phyloP scores from a whole-genome alignment of 2,329 filamentous ascomycete species.

The Fusarium nanum region DNA sequence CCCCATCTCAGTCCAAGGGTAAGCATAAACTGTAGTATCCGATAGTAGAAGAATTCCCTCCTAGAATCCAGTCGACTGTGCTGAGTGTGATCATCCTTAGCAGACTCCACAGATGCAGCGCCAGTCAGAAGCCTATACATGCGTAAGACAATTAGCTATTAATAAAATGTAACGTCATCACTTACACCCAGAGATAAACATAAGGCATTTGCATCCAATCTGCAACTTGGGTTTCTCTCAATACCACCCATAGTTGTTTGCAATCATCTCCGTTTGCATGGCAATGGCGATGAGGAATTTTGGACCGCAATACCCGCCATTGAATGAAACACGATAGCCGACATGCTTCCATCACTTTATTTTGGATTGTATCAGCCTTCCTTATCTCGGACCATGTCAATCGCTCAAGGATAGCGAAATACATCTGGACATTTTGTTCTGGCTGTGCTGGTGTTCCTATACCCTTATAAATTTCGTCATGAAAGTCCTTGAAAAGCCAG shows the following conservation, averaged over 20 bases:
- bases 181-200: constrained; percentile 2
- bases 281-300: neutral
- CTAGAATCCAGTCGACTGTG: neutral
- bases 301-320: neutral
- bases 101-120: neutral
- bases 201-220: constrained; percentile 4
- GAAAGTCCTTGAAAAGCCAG: neutral
- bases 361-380: neutral
- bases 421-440: neutral
- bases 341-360: neutral
- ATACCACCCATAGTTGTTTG: neutral
- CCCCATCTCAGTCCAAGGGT: neutral
- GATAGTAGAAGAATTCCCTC: neutral
- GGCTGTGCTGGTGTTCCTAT: neutral
- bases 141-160: neutral
- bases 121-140: neutral
- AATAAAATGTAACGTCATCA: neutral
- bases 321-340: neutral
- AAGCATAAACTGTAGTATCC: neutral
- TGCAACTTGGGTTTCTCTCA: neutral
- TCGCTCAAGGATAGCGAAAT: neutral
- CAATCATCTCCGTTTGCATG: neutral
- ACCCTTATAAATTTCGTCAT: neutral
- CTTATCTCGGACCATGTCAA: neutral
- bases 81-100: too few relatives aligned